These are phyloP conservation scores for Rosellinia necatrix DNA, from an alignment of 2,329 filamentous ascomycete genomes.

Conservation along the genomic window DNA sequence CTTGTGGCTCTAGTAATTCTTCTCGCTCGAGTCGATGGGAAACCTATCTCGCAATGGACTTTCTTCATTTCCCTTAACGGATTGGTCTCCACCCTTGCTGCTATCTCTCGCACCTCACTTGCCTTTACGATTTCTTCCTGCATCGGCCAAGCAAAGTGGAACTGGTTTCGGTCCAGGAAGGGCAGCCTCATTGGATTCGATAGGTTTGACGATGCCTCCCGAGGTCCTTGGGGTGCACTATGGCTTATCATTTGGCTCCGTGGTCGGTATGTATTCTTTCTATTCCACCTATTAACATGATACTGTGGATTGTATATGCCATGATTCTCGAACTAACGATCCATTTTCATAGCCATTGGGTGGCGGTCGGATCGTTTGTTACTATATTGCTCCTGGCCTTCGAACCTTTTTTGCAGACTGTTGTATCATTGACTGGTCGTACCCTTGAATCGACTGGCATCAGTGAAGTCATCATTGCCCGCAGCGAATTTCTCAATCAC, in stretches of 20 bases:
- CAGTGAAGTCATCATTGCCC: neutral
- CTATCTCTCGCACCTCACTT: constrained; percentile 25
- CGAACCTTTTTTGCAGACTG: constrained; percentile 7
- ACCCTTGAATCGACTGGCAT: neutral
- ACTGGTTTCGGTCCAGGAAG: constrained; percentile 28
- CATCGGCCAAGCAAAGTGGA: constrained; percentile 34
- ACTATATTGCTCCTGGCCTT: neutral
- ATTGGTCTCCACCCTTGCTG: constrained; percentile 28
- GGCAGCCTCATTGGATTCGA: constrained; percentile 30
- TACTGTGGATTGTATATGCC: too few relatives aligned
- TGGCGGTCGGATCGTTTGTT: neutral
- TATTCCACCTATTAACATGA: neutral
- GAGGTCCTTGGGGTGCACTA: constrained; percentile 33
- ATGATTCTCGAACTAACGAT: too few relatives aligned
- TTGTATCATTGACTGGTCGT: constrained; percentile 5
- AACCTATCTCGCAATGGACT: constrained; percentile 24
- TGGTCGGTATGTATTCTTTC: constrained; percentile 18
- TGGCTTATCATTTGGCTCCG: constrained; percentile 29
- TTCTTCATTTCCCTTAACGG: constrained; percentile 27
- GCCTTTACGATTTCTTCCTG: constrained; percentile 34
- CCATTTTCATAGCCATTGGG: neutral
- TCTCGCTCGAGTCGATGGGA: constrained; percentile 16
- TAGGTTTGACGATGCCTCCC: constrained; percentile 35
- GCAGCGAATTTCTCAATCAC: neutral
- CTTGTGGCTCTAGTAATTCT: constrained; percentile 21